A percentile compares a stretch with the other conserved stretches of the same genome.
Evolutionary conservation across 768 basidiomycete species (phyloP).

Genomic region (Serpula lacrymans): DNA sequence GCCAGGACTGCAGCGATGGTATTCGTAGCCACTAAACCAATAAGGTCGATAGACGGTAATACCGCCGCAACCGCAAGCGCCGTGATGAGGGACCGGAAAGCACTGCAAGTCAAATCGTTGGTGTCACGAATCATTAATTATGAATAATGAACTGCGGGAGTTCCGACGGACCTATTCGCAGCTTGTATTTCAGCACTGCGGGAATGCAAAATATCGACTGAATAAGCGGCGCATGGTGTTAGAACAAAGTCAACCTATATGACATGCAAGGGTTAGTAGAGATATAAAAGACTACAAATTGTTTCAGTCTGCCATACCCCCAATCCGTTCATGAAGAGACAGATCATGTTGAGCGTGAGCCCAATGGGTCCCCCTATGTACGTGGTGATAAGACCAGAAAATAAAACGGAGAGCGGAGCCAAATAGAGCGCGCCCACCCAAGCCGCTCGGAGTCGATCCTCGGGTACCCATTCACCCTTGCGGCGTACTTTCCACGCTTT

Average conservation of each 20-base stretch:
- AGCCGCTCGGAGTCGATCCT: conserved; percentile 60
- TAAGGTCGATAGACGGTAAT: conserved; percentile 47
- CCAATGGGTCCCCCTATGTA: conserved; percentile 50
- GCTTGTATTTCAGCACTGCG: conserved; percentile 65
- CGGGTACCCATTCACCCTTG: conserved; percentile 59
- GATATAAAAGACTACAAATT: neutral
- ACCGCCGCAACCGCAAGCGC: conserved; percentile 42
- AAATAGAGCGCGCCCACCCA: conserved; percentile 44
- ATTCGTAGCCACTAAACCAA: conserved; percentile 47
- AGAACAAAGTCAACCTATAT: conserved; percentile 54
- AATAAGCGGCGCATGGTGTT: conserved; percentile 53
- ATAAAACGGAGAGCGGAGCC: conserved; percentile 49
- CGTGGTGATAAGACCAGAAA: conserved; percentile 46
- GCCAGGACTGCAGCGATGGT: conserved; percentile 38
- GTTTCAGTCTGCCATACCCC: too few relatives aligned
- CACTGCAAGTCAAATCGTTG: conserved; percentile 32
- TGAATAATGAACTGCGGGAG: neutral
- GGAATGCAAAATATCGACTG: conserved; percentile 56
- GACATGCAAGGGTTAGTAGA: neutral
- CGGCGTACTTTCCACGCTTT: conserved; percentile 45
- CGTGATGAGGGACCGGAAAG: conserved; percentile 42
- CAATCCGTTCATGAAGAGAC: conserved; percentile 60
- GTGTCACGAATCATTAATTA: neutral
- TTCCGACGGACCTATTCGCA: conserved; percentile 49
- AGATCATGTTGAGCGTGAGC: conserved; percentile 47